A percentile compares a stretch with the other conserved stretches of the same genome.
phyloP scores from a whole-genome alignment of 768 basidiomycete species.

The Cubamyces lactineus region DNA sequence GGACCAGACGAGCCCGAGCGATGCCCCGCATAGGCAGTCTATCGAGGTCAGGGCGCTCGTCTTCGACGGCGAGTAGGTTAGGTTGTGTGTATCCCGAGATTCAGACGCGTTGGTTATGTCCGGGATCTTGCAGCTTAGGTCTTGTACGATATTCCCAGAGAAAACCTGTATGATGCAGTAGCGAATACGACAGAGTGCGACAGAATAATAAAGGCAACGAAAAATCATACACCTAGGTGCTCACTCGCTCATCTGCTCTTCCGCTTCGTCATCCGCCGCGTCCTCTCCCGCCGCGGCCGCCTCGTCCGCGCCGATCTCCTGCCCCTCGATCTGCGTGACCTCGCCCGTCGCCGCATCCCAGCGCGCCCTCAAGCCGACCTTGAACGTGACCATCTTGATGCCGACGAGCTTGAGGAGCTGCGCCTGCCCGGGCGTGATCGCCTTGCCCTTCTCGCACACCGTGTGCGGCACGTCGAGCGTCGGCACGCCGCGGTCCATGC shows the following conservation, averaged over 20 bases:
- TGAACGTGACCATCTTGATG: slow-evolving; percentile 85
- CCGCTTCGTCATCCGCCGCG: slow-evolving; percentile 39
- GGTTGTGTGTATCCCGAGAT: background rate
- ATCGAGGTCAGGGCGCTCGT: slow-evolving; percentile 49
- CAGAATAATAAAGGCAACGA: background rate
- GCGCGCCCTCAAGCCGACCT: slow-evolving; percentile 66
- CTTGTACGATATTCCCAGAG: background rate
- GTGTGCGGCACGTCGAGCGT: slow-evolving; percentile 78
- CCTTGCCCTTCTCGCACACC: slow-evolving; percentile 82
- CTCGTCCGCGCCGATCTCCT: slow-evolving; percentile 42
- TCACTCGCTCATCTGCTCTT: slow-evolving; percentile 36
- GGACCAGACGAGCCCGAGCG: slow-evolving; percentile 39
- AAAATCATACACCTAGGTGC: slow-evolving; percentile 17
- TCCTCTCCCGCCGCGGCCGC: slow-evolving; percentile 34
- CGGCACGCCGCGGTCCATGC: slow-evolving; percentile 86
- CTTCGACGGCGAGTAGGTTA: slow-evolving; percentile 42
- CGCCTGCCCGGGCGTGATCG: slow-evolving; percentile 83
- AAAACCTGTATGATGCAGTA: slow-evolving; percentile 9
- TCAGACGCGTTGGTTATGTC: background rate
- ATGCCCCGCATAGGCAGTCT: slow-evolving; percentile 45
- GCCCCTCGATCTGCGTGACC: slow-evolving; percentile 60
- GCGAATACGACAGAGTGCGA: slow-evolving; percentile 1
- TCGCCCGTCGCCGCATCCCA: slow-evolving; percentile 74
- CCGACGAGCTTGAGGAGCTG: slow-evolving; percentile 92
- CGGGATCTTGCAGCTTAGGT: background rate